These are phyloP conservation scores for Coelastrella sp. DNA, from an alignment of 139 green algal species.

Conservation along the genomic window DNA sequence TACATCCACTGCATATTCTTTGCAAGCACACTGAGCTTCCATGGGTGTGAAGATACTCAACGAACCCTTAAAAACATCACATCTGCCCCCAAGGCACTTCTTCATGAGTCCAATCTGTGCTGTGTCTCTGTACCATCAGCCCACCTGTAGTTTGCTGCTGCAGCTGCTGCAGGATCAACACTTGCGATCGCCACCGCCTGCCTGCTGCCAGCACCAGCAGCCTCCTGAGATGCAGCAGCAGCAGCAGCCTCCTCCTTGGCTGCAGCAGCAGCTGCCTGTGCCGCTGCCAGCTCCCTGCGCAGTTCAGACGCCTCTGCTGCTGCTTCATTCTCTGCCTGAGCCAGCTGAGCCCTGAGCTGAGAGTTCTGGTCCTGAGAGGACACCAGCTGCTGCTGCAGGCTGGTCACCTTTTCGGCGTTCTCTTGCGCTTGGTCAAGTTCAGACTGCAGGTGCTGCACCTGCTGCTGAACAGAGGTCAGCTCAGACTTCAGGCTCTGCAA, in stretches of 20 bases:
- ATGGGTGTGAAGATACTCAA: no score
- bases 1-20: no score
- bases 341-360: not conserved
- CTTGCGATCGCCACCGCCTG: not conserved
- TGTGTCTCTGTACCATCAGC: not conserved
- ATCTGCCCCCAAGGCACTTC: no score
- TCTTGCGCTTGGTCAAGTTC: conserved; percentile 14
- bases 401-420: not conserved
- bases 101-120: no score
- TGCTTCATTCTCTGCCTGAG: not conserved
- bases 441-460: conserved; percentile 24
- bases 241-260: conserved; percentile 2
- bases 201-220: not conserved
- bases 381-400: conserved; percentile 37
- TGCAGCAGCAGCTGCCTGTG: conserved; percentile 9
- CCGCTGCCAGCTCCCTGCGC: not conserved
- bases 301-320: conserved; percentile 15
- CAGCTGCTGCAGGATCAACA: conserved; percentile 5
- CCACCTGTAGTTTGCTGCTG: conserved; percentile 11
- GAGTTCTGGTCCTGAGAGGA: not conserved
- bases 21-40: no score
- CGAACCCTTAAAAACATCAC: no score
- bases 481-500: not conserved
- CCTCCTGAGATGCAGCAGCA: not conserved
- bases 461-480: not conserved